A percentile compares a stretch with the other conserved stretches of the same genome.
phyloP scores from a whole-genome alignment of 179 eudicot genomes.

The Heliamphora pulchella region DNA sequence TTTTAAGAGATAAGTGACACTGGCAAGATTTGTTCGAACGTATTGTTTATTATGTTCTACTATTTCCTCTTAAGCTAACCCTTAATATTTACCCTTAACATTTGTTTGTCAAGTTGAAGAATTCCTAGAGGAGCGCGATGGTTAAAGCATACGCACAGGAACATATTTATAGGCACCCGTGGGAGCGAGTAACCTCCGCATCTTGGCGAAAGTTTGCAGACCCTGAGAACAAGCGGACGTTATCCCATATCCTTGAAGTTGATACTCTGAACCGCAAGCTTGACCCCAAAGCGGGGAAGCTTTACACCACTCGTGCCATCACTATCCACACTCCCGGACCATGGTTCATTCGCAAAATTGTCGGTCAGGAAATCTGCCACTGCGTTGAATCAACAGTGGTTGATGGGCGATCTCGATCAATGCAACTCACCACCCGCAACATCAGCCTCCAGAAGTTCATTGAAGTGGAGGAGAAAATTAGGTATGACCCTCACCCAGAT shows the following conservation, averaged over 20 bases:
- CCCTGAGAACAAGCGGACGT: slow-evolving; percentile 72
- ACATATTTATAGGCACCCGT: slow-evolving; percentile 85
- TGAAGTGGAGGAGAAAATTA: slow-evolving; percentile 89
- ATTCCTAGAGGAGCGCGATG: slow-evolving; percentile 30
- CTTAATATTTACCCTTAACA: background rate
- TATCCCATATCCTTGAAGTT: slow-evolving; percentile 86
- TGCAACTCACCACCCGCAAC: slow-evolving; percentile 79
- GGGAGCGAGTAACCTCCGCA: slow-evolving; percentile 94
- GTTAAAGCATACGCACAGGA: slow-evolving; percentile 86
- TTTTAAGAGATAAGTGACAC: background rate
- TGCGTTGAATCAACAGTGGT: slow-evolving; percentile 89
- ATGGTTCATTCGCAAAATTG: slow-evolving; percentile 71
- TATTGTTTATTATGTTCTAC: background rate
- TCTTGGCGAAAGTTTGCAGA: slow-evolving; percentile 97
- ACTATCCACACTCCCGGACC: slow-evolving; percentile 92
- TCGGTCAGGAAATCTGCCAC: slow-evolving; percentile 94
- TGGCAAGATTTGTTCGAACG: background rate
- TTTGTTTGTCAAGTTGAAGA: background rate
- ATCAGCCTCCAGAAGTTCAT: slow-evolving; percentile 71
- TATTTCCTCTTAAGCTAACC: background rate
- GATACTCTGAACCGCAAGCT: slow-evolving; percentile 74
- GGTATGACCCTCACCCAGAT: slow-evolving; percentile 93
- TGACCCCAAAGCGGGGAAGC: slow-evolving; percentile 69
- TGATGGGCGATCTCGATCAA: slow-evolving; percentile 64
- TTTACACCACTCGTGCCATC: slow-evolving; percentile 80